Conservation (phyloP, 78 protist genomes). For the Polysphondylium violaceum region DNA sequence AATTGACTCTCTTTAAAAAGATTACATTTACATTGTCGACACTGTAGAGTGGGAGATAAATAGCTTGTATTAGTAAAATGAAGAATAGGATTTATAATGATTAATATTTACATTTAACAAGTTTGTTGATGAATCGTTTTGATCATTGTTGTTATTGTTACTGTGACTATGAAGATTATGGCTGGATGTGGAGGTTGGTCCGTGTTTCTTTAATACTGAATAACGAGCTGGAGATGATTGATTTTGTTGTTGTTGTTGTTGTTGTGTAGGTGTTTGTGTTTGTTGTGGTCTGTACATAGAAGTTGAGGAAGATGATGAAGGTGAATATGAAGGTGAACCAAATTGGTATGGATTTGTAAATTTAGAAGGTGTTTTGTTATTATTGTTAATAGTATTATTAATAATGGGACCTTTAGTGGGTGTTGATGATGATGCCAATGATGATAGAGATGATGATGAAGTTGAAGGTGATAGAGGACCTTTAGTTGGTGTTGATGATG, state of each 20-base stretch:
- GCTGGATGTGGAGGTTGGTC: neutral
- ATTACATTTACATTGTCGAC: slow-evolving; percentile 54
- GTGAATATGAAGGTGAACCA: neutral
- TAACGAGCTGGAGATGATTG: neutral
- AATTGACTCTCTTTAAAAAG: slow-evolving; percentile 22
- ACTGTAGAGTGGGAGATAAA: neutral
- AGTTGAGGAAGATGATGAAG: neutral
- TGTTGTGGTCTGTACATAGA: neutral
- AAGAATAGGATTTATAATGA: neutral
- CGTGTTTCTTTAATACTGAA: neutral
- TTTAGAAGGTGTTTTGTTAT: neutral
- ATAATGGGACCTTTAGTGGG: neutral
- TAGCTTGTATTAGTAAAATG: neutral
- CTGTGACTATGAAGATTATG: neutral
- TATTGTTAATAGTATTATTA: neutral
- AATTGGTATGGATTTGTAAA: neutral
- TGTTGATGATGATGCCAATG: neutral
- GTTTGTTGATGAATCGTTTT: neutral
- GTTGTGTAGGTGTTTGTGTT: neutral
- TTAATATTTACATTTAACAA: neutral
- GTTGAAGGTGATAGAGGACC: slow-evolving; percentile 15
- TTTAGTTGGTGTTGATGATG: slow-evolving; percentile 11
- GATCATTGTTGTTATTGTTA: neutral
- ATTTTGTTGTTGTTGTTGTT: neutral
- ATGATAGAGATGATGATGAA: slow-evolving; percentile 14